Percentiles rank a stretch among this genome's conserved stretches.
These are phyloP conservation scores for Cyberlindnera mrakii DNA, from an alignment of 805 yeast genomes.

Conservation along the genomic window DNA sequence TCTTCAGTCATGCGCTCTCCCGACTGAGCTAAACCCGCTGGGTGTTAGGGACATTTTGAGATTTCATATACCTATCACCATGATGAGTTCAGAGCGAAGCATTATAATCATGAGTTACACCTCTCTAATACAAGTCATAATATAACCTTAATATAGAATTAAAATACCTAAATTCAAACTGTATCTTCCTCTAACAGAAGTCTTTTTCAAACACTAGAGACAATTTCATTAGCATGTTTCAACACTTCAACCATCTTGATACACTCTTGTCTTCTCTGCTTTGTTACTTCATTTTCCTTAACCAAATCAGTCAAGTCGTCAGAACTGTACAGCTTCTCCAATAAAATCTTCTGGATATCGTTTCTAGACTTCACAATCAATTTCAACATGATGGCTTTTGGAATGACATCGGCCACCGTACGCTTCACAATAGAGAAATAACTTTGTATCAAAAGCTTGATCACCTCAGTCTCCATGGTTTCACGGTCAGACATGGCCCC, in stretches of 20 bases:
- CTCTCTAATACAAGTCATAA: background rate
- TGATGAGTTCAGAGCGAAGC: too few relatives aligned
- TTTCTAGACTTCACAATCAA: conserved; percentile 78
- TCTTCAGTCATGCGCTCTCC: conserved; percentile 30
- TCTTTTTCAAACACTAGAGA: conserved; percentile 26
- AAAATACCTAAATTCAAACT: too few relatives aligned
- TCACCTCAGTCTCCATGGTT: conserved; percentile 94
- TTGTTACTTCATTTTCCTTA: conserved; percentile 86
- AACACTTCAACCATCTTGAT: conserved; percentile 91
- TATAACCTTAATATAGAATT: background rate
- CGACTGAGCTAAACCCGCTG: conserved; percentile 26
- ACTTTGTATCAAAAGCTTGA: conserved; percentile 83
- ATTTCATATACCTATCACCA: too few relatives aligned
- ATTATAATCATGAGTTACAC: background rate
- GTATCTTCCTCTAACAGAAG: background rate
- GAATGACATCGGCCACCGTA: conserved; percentile 88
- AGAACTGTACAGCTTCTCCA: conserved; percentile 79
- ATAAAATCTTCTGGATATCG: conserved; percentile 83
- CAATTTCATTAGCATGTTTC: conserved; percentile 86
- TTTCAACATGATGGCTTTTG: conserved; percentile 92
- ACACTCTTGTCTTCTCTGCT: conserved; percentile 92
- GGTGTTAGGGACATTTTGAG: too few relatives aligned
- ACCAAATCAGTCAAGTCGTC: conserved; percentile 72
- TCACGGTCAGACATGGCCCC: conserved; percentile 92
- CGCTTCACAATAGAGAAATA: conserved; percentile 91